Conservation (phyloP, 169 alveolate genomes). For the Plasmodium gallinaceum region DNA sequence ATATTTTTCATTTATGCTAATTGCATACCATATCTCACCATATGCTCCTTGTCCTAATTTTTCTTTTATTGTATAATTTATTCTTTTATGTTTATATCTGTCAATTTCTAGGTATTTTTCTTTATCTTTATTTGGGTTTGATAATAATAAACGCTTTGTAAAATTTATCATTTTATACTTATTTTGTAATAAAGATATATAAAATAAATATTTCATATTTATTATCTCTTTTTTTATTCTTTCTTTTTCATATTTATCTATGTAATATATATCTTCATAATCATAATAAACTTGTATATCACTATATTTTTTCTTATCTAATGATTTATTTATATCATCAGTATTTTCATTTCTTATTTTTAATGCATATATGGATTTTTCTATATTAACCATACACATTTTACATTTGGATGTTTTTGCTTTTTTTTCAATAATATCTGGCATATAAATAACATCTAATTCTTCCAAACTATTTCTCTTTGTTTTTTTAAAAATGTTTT, state of each 20-base stretch:
- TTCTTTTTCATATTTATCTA: not conserved
- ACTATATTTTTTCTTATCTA: not conserved
- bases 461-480: not conserved
- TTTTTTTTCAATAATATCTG: not conserved
- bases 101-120: not conserved
- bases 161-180: conserved; percentile 57
- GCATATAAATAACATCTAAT: conserved; percentile 28
- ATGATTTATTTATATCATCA: not conserved
- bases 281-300: conserved; percentile 46
- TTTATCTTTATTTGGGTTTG: conserved; percentile 4
- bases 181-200: conserved; percentile 1
- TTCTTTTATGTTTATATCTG: conserved; percentile 23
- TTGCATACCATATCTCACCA: conserved; percentile 77
- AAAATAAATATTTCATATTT: not conserved
- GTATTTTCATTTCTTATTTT: conserved; percentile 13
- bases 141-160: conserved; percentile 27
- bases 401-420: conserved; percentile 3
- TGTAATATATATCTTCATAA: conserved; percentile 10
- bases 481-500: conserved; percentile 26
- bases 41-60: conserved; percentile 48
- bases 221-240: conserved; percentile 5
- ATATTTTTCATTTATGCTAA: conserved; percentile 17
- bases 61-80: conserved; percentile 38
- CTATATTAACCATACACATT: conserved; percentile 19
- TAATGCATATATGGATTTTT: conserved; percentile 23